Percentiles rank a stretch among this genome's conserved stretches.
phyloP scores from a whole-genome alignment of 2,329 filamentous ascomycete genomes.

The Taxawa tesnikishii region DNA sequence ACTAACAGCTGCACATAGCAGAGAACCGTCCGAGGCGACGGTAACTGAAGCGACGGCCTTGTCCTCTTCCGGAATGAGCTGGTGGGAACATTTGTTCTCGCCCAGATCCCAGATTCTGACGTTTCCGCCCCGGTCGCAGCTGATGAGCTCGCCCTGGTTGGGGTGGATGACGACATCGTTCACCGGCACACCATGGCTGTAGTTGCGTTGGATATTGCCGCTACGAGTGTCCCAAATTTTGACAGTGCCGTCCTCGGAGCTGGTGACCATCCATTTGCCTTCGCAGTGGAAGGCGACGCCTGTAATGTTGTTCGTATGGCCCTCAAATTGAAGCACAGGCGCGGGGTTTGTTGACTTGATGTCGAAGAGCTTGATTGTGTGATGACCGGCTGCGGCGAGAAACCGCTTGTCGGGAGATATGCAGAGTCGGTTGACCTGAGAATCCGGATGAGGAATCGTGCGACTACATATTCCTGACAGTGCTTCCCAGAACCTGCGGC shows the following conservation, averaged over 20 bases:
- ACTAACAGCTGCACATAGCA: slow-evolving; percentile 67
- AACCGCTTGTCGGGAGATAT: slow-evolving; percentile 97
- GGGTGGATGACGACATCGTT: slow-evolving; percentile 99
- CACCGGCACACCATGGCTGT: slow-evolving; percentile 75
- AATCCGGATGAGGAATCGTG: slow-evolving; percentile 95
- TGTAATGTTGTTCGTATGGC: slow-evolving; percentile 90
- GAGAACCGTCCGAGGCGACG: slow-evolving; percentile 83
- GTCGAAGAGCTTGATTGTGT: slow-evolving; percentile 94
- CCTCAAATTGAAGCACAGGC: slow-evolving; percentile 84
- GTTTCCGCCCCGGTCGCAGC: slow-evolving; percentile 83
- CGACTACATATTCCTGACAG: slow-evolving; percentile 95
- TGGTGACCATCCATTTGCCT: slow-evolving; percentile 99
- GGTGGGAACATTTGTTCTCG: slow-evolving; percentile 93
- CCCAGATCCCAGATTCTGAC: slow-evolving; percentile 93
- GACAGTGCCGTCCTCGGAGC: slow-evolving; percentile 89
- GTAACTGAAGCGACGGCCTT: slow-evolving; percentile 89
- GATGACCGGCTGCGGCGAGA: slow-evolving; percentile 68
- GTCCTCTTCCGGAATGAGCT: slow-evolving; percentile 92
- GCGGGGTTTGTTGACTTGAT: slow-evolving; percentile 98
- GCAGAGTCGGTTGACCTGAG: slow-evolving; percentile 94
- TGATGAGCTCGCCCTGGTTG: slow-evolving; percentile 96
- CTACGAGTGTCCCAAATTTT: slow-evolving; percentile 93
- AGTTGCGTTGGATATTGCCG: slow-evolving; percentile 81
- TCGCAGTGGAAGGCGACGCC: slow-evolving; percentile 97
- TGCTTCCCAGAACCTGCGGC: slow-evolving; percentile 84